Conservation (phyloP, 768 basidiomycete genomes). For the Panaeolus cyanescens region DNA sequence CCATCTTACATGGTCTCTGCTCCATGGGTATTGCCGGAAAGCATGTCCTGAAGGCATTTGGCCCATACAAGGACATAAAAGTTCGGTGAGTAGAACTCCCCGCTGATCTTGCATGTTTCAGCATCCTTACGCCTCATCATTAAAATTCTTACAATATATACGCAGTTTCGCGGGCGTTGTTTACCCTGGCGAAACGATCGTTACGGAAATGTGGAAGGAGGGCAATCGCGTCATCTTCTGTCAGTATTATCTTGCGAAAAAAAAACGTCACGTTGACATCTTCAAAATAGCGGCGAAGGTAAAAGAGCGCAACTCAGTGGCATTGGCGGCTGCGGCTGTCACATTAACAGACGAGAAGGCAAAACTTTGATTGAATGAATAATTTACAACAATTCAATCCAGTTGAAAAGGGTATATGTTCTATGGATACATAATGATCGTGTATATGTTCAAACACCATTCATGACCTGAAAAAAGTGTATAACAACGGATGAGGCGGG, state of each 20-base stretch:
- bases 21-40: slow-evolving; percentile 92
- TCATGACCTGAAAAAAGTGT: neutral
- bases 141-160: neutral
- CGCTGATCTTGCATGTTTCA: neutral
- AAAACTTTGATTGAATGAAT: slow-evolving; percentile 61
- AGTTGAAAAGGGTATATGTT: too few relatives aligned
- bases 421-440: neutral
- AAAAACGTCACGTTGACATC: slow-evolving; percentile 1
- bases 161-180: slow-evolving; percentile 85
- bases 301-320: slow-evolving; percentile 77
- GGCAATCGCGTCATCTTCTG: slow-evolving; percentile 88
- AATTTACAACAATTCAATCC: too few relatives aligned
- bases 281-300: slow-evolving; percentile 72
- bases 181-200: slow-evolving; percentile 92
- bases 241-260: slow-evolving; percentile 42
- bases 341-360: slow-evolving; percentile 55
- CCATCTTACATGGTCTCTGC: slow-evolving; percentile 88
- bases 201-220: slow-evolving; percentile 99
- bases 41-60: slow-evolving; percentile 87
- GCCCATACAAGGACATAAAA: slow-evolving; percentile 91
- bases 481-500: too few relatives aligned
- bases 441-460: neutral
- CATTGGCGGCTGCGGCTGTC: slow-evolving; percentile 79
- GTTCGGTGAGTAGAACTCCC: slow-evolving; percentile 56
- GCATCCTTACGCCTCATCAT: neutral